phyloP scores from a whole-genome alignment of 2,329 filamentous ascomycete genomes.

The Xylogone sp. region DNA sequence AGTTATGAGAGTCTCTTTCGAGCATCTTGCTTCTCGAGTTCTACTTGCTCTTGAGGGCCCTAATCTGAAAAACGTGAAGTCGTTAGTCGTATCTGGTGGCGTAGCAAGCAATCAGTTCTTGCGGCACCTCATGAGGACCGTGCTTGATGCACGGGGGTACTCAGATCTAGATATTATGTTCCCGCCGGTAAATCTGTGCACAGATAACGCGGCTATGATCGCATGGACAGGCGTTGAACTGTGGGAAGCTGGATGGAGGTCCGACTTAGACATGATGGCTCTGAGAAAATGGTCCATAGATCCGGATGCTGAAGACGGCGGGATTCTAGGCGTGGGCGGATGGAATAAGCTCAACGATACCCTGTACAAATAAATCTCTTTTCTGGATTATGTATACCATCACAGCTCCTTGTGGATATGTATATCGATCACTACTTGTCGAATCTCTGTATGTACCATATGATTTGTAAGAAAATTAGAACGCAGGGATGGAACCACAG shows the following conservation, averaged over 20 bases:
- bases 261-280: conserved; percentile 55
- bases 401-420: no score
- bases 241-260: conserved; percentile 73
- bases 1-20: conserved; percentile 77
- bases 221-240: conserved; percentile 93
- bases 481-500: no score
- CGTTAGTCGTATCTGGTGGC: conserved; percentile 82
- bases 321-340: conserved; percentile 59
- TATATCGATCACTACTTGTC: no score
- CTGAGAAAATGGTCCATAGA: conserved; percentile 75
- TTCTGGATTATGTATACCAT: no score
- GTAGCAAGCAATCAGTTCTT: conserved; percentile 85
- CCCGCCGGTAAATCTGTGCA: conserved; percentile 77
- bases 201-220: conserved; percentile 97
- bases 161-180: conserved; percentile 58
- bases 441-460: no score
- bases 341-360: conserved; percentile 36
- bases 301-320: conserved; percentile 52
- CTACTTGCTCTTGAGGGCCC: conserved; percentile 59
- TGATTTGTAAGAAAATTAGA: no score
- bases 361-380: conserved; percentile 2
- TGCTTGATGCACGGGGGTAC: conserved; percentile 65
- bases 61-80: conserved; percentile 35
- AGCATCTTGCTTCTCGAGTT: conserved; percentile 76
- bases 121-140: conserved; percentile 55